Percentiles rank a stretch among this genome's conserved stretches.
Evolutionary conservation across 768 basidiomycete genomes (phyloP).

Genomic region (Daedaleopsis sinensis): DNA sequence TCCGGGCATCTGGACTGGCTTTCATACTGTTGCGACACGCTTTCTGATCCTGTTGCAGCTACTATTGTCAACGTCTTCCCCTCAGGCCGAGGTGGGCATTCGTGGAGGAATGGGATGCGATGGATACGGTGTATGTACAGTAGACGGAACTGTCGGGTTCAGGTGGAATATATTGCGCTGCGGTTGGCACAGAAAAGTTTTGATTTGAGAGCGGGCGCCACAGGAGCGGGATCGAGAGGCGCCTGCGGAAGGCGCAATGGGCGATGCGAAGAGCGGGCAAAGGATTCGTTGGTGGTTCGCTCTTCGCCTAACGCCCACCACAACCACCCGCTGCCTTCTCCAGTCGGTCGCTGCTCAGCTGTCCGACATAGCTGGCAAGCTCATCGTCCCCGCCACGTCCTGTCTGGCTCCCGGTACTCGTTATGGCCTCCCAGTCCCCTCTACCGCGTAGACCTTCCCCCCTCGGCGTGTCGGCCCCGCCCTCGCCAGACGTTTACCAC

Average conservation of each 20-base stretch:
- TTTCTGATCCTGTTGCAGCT: slow-evolving; percentile 10
- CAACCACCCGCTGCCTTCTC: slow-evolving; percentile 8
- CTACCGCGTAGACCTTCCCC: slow-evolving; percentile 31
- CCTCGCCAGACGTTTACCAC: slow-evolving; percentile 61
- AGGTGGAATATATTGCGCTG: too few species aligned
- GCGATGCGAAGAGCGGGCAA: slow-evolving; percentile 8
- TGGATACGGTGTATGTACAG: too few species aligned
- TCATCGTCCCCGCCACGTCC: background rate
- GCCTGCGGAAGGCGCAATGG: slow-evolving; percentile 10
- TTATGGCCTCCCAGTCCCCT: slow-evolving; percentile 24
- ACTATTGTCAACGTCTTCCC: too few species aligned
- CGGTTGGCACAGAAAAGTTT: background rate
- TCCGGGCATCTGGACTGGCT: background rate
- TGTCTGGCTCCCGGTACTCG: background rate
- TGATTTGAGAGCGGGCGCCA: background rate
- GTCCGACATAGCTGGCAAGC: slow-evolving; percentile 10
- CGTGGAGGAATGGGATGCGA: too few species aligned
- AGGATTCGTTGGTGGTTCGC: slow-evolving; percentile 7
- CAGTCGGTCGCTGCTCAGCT: slow-evolving; percentile 14
- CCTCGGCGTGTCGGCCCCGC: slow-evolving; percentile 27
- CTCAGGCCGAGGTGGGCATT: too few species aligned
- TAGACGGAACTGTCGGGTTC: too few species aligned
- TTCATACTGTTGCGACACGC: background rate
- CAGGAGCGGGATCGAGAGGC: background rate
- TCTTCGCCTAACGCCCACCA: slow-evolving; percentile 10